A percentile compares a stretch with the other conserved stretches of the same genome.
Conservation (phyloP, 495 filamentous ascomycete species). For the Amorphotheca resinae region DNA sequence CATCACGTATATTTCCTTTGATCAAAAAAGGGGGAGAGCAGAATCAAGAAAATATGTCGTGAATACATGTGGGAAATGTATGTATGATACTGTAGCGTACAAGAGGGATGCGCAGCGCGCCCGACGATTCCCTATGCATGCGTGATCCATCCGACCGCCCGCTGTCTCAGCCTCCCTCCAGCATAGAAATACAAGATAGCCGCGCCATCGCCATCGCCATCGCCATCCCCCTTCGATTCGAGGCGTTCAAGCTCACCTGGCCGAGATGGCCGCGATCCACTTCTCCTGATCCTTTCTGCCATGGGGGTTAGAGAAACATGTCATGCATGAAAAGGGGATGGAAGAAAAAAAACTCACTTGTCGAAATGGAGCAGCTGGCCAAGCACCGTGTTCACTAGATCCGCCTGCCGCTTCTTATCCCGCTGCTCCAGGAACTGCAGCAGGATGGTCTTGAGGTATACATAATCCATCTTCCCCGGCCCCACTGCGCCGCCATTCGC, state of each 20-base stretch:
- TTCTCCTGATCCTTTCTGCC: constrained; percentile 79
- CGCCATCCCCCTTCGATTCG: not conserved
- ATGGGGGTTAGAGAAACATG: too few species aligned
- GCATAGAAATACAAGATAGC: too few species aligned
- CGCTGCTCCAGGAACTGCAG: constrained; percentile 90
- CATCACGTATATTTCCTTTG: too few species aligned
- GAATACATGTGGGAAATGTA: too few species aligned
- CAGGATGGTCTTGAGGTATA: constrained; percentile 91
- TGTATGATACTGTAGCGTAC: too few species aligned
- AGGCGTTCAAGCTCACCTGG: constrained; percentile 7
- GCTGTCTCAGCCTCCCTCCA: too few species aligned
- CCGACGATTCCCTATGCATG: too few species aligned
- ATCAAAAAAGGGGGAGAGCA: too few species aligned
- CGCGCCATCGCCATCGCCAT: too few species aligned
- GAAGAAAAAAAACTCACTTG: constrained; percentile 56
- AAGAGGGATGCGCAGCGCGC: too few species aligned
- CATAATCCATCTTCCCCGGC: constrained; percentile 48
- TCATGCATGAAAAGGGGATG: not conserved
- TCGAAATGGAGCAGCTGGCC: constrained; percentile 89
- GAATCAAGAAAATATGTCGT: too few species aligned
- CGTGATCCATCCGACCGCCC: too few species aligned
- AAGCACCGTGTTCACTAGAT: constrained; percentile 74
- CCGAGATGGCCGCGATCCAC: constrained; percentile 57
- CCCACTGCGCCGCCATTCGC: constrained; percentile 16
- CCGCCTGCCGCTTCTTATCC: constrained; percentile 80